Conservation (phyloP, 805 yeast species). For the Candida rishiriensis region DNA sequence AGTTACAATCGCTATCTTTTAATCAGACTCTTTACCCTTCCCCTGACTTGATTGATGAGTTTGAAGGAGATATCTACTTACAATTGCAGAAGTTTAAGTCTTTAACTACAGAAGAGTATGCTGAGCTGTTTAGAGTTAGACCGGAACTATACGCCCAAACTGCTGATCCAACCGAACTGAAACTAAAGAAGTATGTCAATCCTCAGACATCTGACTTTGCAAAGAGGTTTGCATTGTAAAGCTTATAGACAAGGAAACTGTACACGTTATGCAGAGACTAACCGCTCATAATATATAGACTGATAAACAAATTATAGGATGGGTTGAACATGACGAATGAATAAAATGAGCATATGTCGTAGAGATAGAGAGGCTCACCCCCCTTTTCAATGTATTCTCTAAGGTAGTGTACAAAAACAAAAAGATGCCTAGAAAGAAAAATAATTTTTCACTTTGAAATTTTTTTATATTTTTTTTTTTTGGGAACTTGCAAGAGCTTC, state of each 20-base stretch:
- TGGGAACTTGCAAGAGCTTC: too few species aligned
- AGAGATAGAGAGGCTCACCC: too few species aligned
- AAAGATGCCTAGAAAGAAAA: too few species aligned
- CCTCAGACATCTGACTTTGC: constrained; percentile 25
- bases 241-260: background rate
- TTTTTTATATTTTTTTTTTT: too few species aligned
- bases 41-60: constrained; percentile 7
- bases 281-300: too few species aligned
- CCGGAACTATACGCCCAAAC: constrained; percentile 17
- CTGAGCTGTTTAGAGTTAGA: constrained; percentile 12
- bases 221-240: constrained; percentile 10
- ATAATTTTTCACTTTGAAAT: too few species aligned
- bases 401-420: too few species aligned
- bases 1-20: constrained; percentile 9
- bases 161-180: constrained; percentile 12
- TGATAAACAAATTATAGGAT: too few species aligned
- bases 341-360: too few species aligned
- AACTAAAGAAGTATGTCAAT: constrained; percentile 16
- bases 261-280: background rate
- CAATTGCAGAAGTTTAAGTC: constrained; percentile 5
- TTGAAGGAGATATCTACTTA: constrained; percentile 8
- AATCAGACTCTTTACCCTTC: constrained; percentile 13
- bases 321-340: too few species aligned
- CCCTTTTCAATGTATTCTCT: too few species aligned
- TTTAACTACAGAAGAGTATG: constrained; percentile 5